Evolutionary conservation across 441 rosid genomes (phyloP).

Genomic region (Lepidium campestre): DNA sequence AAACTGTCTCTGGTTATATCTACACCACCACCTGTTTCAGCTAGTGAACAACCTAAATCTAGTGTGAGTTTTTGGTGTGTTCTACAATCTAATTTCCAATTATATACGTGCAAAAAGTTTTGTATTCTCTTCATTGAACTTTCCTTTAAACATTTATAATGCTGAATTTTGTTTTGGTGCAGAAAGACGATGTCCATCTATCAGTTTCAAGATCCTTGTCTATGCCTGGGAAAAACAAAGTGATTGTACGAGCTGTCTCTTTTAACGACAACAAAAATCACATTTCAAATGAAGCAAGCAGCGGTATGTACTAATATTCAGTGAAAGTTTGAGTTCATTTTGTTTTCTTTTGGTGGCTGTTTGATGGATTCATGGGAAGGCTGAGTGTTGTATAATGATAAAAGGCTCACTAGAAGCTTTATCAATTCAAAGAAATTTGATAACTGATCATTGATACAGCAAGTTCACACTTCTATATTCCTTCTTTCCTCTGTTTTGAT

Average conservation of each 20-base stretch:
- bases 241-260: conserved; percentile 71
- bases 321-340: background rate
- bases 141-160: background rate
- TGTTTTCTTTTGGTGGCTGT: background rate
- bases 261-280: conserved; percentile 42
- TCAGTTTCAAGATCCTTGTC: conserved; percentile 75
- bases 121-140: background rate
- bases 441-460: background rate
- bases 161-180: conserved; percentile 28
- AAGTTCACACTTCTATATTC: background rate
- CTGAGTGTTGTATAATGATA: background rate
- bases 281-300: conserved; percentile 30
- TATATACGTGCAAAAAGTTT: background rate
- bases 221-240: conserved; percentile 56
- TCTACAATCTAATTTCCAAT: background rate
- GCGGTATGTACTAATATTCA: conserved; percentile 35
- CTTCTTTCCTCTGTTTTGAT: conserved; percentile 15
- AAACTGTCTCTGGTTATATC: conserved; percentile 43
- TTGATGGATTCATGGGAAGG: background rate
- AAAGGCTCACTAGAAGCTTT: background rate
- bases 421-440: background rate
- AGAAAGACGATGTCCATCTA: conserved; percentile 41
- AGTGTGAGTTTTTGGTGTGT: conserved; percentile 36
- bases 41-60: conserved; percentile 37
- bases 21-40: conserved; percentile 52